Evolutionary conservation across 108 stramenopile species (phyloP), one percentile per base, ranked within the genome.

Genomic region (Cyclostephanos tholiformis): DNA sequence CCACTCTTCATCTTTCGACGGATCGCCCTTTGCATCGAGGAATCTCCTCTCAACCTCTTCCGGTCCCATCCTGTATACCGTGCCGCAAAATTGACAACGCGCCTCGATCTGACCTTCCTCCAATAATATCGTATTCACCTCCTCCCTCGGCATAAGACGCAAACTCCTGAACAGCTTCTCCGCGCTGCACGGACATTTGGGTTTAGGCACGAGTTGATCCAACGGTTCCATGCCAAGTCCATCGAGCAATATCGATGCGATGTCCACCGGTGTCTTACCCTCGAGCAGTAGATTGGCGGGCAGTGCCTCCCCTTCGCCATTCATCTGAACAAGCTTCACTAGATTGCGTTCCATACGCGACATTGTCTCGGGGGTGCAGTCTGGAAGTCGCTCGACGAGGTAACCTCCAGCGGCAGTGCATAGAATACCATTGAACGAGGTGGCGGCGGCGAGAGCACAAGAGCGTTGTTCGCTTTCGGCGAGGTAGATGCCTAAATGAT

Each of bases 401-500:
- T 96, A 96, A 22, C 95, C 95, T 10, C 95, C 95, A 7, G 91
- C 91, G n/a, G 90, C 87, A 13, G 83, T 91, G 58, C 91, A 92
- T 12, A 96, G 74, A 64, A 96, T 85, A 23, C 91, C 90, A 55
- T 89, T 85, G 62, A 91, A 72, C 13, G 87, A 63, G 11, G 88
- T 87, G 2, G 83, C 89, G 26, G 92, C 95, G 26, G 91, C 89
- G 22, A 95, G 79, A 10, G 91, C 95, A 74, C 95, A 96, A 5
- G 92, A 86, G 64, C 92, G 82, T 69, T 96, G 95, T 72, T 96
- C 95, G 71, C 84, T 85, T 82, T 93, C 89, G 8, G 94, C 91
- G 19, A 95, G 68, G 60, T 94, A 94, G 9, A 86, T 85, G 32
- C 89, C 87, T 88, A 4, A 55, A 49, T 19, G 17, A 43, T 36